A percentile compares a stretch with the other conserved stretches of the same genome.
These are phyloP conservation scores for Fusarium phyllophilum DNA, from an alignment of 2,329 filamentous ascomycete genomes.

Conservation along the genomic window DNA sequence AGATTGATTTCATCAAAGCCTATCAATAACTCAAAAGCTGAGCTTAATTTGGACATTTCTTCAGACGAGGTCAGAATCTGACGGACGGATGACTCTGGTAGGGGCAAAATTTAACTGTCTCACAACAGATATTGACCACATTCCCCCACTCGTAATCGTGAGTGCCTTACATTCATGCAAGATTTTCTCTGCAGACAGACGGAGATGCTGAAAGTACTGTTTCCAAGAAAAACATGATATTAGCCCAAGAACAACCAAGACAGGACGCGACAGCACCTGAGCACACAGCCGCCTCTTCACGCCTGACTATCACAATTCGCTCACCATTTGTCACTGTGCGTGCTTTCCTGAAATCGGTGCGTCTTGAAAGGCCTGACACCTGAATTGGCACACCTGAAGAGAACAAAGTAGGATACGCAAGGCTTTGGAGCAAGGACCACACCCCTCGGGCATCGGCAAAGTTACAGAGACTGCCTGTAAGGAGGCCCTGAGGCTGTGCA, in stretches of 20 bases:
- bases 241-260: conserved; percentile 9
- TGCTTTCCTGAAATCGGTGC: not conserved
- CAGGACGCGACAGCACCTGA: not conserved
- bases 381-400: conserved; percentile 19
- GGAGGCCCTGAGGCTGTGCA: conserved; percentile 33
- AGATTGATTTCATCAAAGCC: conserved; percentile 2
- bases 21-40: conserved; percentile 22
- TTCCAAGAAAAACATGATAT: conserved; percentile 4
- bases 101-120: conserved; percentile 11
- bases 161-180: conserved; percentile 2
- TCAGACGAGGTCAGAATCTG: not conserved
- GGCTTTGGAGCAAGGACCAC: conserved; percentile 15
- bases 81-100: not conserved
- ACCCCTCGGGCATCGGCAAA: conserved; percentile 28
- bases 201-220: conserved; percentile 6
- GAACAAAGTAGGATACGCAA: not conserved
- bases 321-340: not conserved
- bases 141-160: conserved; percentile 17
- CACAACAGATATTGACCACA: conserved; percentile 10
- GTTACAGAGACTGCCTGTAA: conserved; percentile 1
- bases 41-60: not conserved
- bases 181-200: conserved; percentile 3
- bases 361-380: not conserved
- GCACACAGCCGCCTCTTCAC: conserved; percentile 18
- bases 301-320: conserved; percentile 9